Base-by-base conservation (phyloP, 345 rosid species). In the Murraya paniculata region DNA sequence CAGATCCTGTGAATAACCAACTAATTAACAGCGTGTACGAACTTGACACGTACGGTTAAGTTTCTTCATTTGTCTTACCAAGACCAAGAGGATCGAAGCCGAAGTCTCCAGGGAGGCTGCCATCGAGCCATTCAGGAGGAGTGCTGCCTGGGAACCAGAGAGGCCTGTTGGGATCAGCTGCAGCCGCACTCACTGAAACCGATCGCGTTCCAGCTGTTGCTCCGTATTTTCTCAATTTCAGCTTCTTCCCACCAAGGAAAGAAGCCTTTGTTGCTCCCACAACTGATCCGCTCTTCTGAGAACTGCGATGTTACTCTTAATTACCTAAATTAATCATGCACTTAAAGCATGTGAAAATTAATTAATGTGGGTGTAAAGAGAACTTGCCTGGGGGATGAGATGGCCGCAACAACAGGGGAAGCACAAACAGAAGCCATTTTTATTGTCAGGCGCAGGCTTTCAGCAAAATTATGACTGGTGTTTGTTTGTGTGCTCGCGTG, bases 81-180 rank as follows among this genome's bases (percentile, higher is more conserved):
- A 96, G 97, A 36, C 98, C 98, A 10, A 96, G 88, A 70, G 99
- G 99, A 81, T 94, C 99, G 75, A 96, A 96, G 8, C 97, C 97
- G 73, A 94, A 96, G 89, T 96, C 99, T 38, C 94, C 99, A 1
- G 98, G 97, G 77, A 94, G 98, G 87, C 97, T 96, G 83, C 99
- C 98, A 72, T 96, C 98, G 9, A 96, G 97, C 98, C 97, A 96
- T 68, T 90, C 89, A 55, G 98, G 99, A 82, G 99, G 99, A 57
- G 91, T 83, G 89, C 98, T 96, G 55, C 99, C 99, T 0, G 98
- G 99, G 89, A 96, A 96, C 99, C 99, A 96, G 72, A 96, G 78
- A 53, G 99, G 99, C 77, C 99, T 91, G 8, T 94, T 81, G 4
- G 98, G 97, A 28, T 93, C 97, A 0, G 96, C 99, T 0, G 78